Evolutionary conservation across 805 yeast genomes (phyloP).

Genomic region (Myxozyma melibiosi): DNA sequence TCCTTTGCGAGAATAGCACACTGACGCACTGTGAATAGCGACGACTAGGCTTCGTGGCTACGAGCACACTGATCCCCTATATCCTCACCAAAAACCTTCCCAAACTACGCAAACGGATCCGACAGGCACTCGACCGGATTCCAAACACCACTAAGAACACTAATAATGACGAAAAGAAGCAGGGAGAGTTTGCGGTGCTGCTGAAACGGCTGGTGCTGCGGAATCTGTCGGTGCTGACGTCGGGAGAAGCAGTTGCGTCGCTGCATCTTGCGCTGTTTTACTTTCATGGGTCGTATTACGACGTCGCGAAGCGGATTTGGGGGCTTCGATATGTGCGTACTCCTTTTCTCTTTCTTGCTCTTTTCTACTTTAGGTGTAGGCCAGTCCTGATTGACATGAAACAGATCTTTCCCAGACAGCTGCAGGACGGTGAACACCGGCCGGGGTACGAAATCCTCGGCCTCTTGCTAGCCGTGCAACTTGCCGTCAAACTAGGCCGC

Average conservation of each 20-base stretch:
- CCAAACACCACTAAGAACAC: neutral
- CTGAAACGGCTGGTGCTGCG: constrained; percentile 13
- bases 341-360: neutral
- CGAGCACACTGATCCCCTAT: constrained; percentile 68
- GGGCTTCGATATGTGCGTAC: constrained; percentile 71
- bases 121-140: neutral
- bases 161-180: neutral
- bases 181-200: neutral
- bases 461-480: constrained; percentile 41
- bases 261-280: constrained; percentile 81
- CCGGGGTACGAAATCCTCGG: constrained; percentile 73
- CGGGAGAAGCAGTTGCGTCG: constrained; percentile 52
- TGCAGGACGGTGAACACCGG: constrained; percentile 44
- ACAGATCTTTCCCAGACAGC: constrained; percentile 41
- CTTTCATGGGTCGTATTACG: constrained; percentile 79
- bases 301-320: constrained; percentile 70
- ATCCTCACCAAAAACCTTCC: constrained; percentile 36
- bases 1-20: neutral
- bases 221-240: constrained; percentile 15
- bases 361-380: neutral
- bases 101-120: constrained; percentile 27
- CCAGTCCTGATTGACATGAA: neutral
- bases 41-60: constrained; percentile 59
- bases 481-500: constrained; percentile 28
- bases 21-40: constrained; percentile 38